phyloP scores from a whole-genome alignment of 805 yeast species.

The Pichia thaimueangensis region DNA sequence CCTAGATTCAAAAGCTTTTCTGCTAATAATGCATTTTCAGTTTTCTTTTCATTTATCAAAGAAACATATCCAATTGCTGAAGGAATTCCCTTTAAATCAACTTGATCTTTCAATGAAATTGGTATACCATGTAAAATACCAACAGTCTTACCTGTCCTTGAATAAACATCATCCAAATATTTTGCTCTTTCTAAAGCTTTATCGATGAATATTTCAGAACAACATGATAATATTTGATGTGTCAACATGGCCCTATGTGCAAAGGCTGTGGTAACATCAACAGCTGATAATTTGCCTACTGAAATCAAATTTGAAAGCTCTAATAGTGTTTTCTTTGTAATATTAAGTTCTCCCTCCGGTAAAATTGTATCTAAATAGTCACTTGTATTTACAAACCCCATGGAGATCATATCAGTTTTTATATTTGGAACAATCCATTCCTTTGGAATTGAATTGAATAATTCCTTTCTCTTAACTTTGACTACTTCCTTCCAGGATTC shows the following conservation, averaged over 20 bases:
- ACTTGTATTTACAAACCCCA: conserved; percentile 37
- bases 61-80: conserved; percentile 43
- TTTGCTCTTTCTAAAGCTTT: conserved; percentile 54
- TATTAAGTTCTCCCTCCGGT: conserved; percentile 10
- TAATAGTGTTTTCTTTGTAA: conserved; percentile 5
- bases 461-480: conserved; percentile 7
- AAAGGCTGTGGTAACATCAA: conserved; percentile 46
- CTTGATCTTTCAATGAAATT: conserved; percentile 37
- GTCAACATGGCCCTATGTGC: conserved; percentile 54
- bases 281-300: conserved; percentile 34
- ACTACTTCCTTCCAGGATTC: conserved; percentile 13
- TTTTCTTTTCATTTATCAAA: conserved; percentile 19
- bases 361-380: conserved; percentile 13
- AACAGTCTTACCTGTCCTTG: conserved; percentile 39
- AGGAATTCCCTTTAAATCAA: conserved; percentile 41
- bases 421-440: conserved; percentile 39
- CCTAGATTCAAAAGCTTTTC: conserved; percentile 38
- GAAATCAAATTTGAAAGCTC: conserved; percentile 4
- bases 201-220: conserved; percentile 43
- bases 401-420: conserved; percentile 26
- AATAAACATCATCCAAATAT: conserved; percentile 45
- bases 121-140: conserved; percentile 70
- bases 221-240: conserved; percentile 44
- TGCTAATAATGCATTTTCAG: conserved; percentile 35
- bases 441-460: conserved; percentile 25